These are phyloP conservation scores for Castanospermum australe DNA, from an alignment of 306 rosid species.

Conservation along the genomic window DNA sequence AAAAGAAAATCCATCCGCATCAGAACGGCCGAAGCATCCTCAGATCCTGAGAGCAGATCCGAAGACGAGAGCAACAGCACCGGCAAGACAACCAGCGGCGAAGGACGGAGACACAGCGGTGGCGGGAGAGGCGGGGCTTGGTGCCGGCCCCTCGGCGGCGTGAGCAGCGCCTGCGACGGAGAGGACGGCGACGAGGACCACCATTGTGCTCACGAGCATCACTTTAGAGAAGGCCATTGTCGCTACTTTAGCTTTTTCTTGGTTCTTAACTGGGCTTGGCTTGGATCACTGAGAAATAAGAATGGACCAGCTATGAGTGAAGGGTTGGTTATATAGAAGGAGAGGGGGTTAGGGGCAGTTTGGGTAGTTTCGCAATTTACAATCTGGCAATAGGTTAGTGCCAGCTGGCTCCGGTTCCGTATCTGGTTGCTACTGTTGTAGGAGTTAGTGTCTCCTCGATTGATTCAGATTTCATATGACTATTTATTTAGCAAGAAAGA, in stretches of 20 bases:
- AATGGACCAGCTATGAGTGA: background rate
- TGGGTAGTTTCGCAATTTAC: conserved; percentile 66
- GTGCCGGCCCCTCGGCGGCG: conserved; percentile 75
- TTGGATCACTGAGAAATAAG: background rate
- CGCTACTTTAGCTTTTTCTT: background rate
- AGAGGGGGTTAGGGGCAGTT: conserved; percentile 47
- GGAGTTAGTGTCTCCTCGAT: background rate
- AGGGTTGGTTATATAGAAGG: conserved; percentile 37
- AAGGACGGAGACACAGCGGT: conserved; percentile 52
- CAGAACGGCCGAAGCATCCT: conserved; percentile 7
- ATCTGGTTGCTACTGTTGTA: conserved; percentile 17
- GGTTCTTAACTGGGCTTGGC: background rate
- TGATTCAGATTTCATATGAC: conserved; percentile 34
- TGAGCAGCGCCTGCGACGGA: conserved; percentile 31
- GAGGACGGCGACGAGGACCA: conserved; percentile 35
- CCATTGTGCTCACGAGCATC: conserved; percentile 43
- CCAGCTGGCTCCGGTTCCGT: conserved; percentile 65
- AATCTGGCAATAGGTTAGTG: conserved; percentile 53
- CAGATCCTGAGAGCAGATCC: conserved; percentile 70
- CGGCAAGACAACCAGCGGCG: conserved; percentile 41
- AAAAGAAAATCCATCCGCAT: conserved; percentile 21
- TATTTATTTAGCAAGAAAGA: background rate
- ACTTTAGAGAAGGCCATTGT: conserved; percentile 64
- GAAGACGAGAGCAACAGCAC: conserved; percentile 53
- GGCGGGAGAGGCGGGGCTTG: conserved; percentile 68